Percentiles rank a stretch among this genome's conserved stretches.
These are phyloP conservation scores for Mycena floridula DNA, from an alignment of 768 basidiomycete genomes.

Conservation along the genomic window DNA sequence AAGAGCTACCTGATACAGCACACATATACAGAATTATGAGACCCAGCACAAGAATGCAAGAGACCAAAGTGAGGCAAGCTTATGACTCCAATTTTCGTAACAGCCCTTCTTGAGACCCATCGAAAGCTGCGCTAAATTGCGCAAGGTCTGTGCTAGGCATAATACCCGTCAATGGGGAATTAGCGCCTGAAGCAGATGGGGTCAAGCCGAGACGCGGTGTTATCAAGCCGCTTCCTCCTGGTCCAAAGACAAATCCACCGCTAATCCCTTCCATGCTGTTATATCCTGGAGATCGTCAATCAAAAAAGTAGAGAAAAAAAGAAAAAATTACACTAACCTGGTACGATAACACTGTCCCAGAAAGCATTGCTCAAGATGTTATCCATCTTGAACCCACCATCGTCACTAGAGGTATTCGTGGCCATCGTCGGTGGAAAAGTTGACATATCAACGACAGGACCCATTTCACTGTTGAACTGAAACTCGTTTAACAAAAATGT, in stretches of 20 bases:
- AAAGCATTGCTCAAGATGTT: conserved; percentile 73
- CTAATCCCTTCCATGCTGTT: conserved; percentile 78
- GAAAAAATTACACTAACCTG: conserved; percentile 52
- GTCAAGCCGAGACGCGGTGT: conserved; percentile 64
- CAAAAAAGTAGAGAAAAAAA: conserved; percentile 4
- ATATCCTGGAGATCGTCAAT: conserved; percentile 46
- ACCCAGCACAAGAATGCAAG: too few relatives aligned
- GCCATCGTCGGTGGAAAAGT: conserved; percentile 90
- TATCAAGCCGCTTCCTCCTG: conserved; percentile 78
- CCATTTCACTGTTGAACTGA: conserved; percentile 79
- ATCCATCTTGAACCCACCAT: conserved; percentile 67
- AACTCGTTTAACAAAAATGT: conserved; percentile 44
- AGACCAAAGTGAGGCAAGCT: not conserved
- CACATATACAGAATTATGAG: too few relatives aligned
- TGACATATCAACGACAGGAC: conserved; percentile 73
- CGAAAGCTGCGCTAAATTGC: conserved; percentile 42
- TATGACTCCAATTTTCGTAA: not conserved
- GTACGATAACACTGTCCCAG: conserved; percentile 86
- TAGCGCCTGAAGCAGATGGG: conserved; percentile 51
- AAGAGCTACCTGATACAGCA: too few relatives aligned
- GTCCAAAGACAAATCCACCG: conserved; percentile 82
- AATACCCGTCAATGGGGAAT: conserved; percentile 32
- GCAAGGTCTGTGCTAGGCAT: conserved; percentile 29
- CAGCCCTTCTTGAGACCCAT: conserved; percentile 5
- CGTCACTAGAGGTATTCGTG: conserved; percentile 34